Conservation (phyloP, 108 stramenopile species). For the Cyclotella atomus region DNA sequence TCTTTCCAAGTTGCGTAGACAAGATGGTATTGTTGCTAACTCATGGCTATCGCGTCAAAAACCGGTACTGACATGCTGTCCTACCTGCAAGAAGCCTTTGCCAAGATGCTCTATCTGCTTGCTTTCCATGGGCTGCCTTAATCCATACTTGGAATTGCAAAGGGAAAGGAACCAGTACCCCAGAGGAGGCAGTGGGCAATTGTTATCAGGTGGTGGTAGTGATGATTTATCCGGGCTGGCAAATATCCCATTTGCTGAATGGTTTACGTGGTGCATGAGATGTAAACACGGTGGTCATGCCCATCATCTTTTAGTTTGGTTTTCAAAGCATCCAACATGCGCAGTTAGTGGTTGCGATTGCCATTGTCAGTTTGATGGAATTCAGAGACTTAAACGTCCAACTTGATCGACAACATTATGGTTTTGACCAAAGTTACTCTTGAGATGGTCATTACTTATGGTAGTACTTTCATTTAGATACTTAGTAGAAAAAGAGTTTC, state of each 20-base stretch:
- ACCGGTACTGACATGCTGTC: constrained; percentile 85
- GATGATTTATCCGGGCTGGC: constrained; percentile 69
- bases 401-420: not conserved
- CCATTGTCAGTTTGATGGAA: constrained; percentile 83
- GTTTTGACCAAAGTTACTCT: too few relatives aligned
- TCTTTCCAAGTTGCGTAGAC: constrained; percentile 60
- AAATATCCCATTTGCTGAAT: constrained; percentile 62
- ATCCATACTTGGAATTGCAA: constrained; percentile 89
- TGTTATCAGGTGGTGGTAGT: constrained; percentile 11
- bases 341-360: constrained; percentile 92
- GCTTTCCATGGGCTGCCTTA: constrained; percentile 77
- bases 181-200: constrained; percentile 18
- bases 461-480: too few relatives aligned
- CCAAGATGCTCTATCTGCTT: constrained; percentile 89
- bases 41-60: constrained; percentile 82
- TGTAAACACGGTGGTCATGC: constrained; percentile 74
- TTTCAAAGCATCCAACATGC: constrained; percentile 78
- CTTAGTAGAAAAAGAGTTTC: too few relatives aligned
- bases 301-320: constrained; percentile 88
- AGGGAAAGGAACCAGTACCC: constrained; percentile 54
- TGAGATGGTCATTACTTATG: too few relatives aligned
- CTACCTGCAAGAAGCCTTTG: constrained; percentile 87
- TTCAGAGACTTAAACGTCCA: constrained; percentile 59
- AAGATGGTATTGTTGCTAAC: constrained; percentile 68
- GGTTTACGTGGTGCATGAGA: constrained; percentile 93